These are phyloP conservation scores for Tylopilus subfusipes DNA, from an alignment of 768 basidiomycete genomes.

Conservation along the genomic window DNA sequence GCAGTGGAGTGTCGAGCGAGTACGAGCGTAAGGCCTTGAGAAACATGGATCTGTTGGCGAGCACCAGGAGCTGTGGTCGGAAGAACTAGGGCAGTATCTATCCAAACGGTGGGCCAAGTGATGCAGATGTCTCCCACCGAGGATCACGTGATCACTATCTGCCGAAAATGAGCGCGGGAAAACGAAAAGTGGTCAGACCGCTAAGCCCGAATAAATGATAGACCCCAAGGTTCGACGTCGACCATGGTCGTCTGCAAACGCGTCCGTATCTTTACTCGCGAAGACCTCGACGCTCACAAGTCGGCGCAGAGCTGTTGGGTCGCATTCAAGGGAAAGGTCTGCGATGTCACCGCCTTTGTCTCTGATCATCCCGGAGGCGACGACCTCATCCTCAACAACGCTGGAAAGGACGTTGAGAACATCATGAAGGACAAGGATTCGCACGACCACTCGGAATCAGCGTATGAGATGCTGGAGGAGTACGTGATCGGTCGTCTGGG, in stretches of 20 bases:
- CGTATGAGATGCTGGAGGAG: conserved; percentile 89
- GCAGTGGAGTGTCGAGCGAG: conserved; percentile 49
- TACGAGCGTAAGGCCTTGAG: neutral
- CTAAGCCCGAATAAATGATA: neutral
- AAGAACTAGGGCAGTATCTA: too few species aligned
- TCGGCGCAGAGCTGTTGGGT: conserved; percentile 74
- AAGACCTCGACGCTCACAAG: conserved; percentile 69
- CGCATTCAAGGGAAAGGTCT: conserved; percentile 75
- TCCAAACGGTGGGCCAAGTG: too few species aligned
- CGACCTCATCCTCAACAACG: conserved; percentile 79
- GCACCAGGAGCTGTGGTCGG: too few species aligned
- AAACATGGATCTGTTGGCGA: too few species aligned
- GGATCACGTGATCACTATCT: too few species aligned
- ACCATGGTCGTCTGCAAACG: conserved; percentile 58
- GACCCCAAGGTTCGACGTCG: neutral
- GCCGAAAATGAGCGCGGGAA: conserved; percentile 13
- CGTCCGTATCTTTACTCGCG: conserved; percentile 66
- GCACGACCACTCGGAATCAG: conserved; percentile 88
- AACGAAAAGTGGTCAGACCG: conserved; percentile 9
- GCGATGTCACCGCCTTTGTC: conserved; percentile 83
- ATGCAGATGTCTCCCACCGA: too few species aligned
- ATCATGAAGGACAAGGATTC: conserved; percentile 78
- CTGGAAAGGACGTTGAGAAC: conserved; percentile 76
- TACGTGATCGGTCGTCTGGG: conserved; percentile 84
- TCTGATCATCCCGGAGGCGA: conserved; percentile 94